Percentiles rank a stretch among this genome's conserved stretches.
These are phyloP conservation scores for Colletotrichum higginsianum DNA, from an alignment of 2,329 filamentous ascomycete genomes.

Conservation along the genomic window DNA sequence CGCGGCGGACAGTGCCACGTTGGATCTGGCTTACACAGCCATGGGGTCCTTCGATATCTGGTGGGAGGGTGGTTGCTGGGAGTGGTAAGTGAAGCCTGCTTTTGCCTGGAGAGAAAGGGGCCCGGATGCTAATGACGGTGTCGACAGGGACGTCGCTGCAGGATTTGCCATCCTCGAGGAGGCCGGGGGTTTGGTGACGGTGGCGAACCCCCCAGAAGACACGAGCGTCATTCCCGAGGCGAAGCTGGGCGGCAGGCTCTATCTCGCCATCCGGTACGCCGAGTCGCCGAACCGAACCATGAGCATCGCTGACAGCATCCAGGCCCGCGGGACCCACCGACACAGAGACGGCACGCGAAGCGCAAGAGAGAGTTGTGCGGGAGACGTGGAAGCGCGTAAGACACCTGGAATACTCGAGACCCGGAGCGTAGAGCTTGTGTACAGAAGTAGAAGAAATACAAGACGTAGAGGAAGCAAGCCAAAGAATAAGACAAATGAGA, in stretches of 20 bases:
- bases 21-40: slow-evolving; percentile 82
- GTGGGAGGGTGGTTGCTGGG: slow-evolving; percentile 89
- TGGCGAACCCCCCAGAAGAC: slow-evolving; percentile 77
- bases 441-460: neutral
- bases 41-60: slow-evolving; percentile 85
- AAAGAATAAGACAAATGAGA: no score
- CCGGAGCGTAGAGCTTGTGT: slow-evolving; percentile 62
- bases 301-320: slow-evolving; percentile 19
- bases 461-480: neutral
- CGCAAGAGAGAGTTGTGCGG: slow-evolving; percentile 78
- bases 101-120: slow-evolving; percentile 65
- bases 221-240: slow-evolving; percentile 72
- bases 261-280: slow-evolving; percentile 76
- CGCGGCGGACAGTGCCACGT: slow-evolving; percentile 69
- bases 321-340: slow-evolving; percentile 75
- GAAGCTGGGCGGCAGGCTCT: slow-evolving; percentile 76
- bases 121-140: slow-evolving; percentile 67
- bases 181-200: slow-evolving; percentile 81
- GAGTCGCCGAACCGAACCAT: neutral
- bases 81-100: slow-evolving; percentile 68
- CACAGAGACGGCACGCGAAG: slow-evolving; percentile 74
- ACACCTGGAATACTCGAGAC: slow-evolving; percentile 76
- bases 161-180: slow-evolving; percentile 81
- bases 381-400: slow-evolving; percentile 81
- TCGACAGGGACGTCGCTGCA: slow-evolving; percentile 78